Conservation (phyloP, 208 protist species). For the Leishmania tarentolae region DNA sequence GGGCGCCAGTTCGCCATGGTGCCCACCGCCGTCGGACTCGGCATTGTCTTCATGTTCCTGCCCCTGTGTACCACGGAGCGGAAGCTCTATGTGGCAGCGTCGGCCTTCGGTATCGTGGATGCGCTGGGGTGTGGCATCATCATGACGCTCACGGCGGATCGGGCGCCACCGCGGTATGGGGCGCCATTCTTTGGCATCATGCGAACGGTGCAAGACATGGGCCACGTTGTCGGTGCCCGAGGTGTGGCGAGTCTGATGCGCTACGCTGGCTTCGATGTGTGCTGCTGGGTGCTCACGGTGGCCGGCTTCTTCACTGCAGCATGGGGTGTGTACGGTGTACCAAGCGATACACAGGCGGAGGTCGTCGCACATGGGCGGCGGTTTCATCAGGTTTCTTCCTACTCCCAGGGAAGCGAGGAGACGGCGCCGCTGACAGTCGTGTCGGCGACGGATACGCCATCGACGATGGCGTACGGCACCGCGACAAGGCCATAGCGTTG, state of each 20-base stretch:
- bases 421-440: slow-evolving; percentile 9
- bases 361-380: neutral
- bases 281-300: slow-evolving; percentile 52
- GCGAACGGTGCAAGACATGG: slow-evolving; percentile 78
- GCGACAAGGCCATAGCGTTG: neutral
- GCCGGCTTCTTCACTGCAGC: slow-evolving; percentile 47
- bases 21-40: slow-evolving; percentile 54
- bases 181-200: slow-evolving; percentile 87
- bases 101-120: slow-evolving; percentile 68
- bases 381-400: neutral
- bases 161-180: slow-evolving; percentile 50
- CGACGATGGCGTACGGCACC: slow-evolving; percentile 21
- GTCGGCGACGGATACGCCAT: neutral
- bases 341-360: slow-evolving; percentile 32
- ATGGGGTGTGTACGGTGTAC: slow-evolving; percentile 56
- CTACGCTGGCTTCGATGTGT: slow-evolving; percentile 35
- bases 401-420: slow-evolving; percentile 18
- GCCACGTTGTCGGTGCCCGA: slow-evolving; percentile 62
- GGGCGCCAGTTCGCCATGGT: slow-evolving; percentile 69
- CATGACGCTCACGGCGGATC: slow-evolving; percentile 82
- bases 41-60: slow-evolving; percentile 56
- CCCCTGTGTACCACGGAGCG: slow-evolving; percentile 38
- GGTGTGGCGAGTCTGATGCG: slow-evolving; percentile 46
- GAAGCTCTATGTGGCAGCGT: slow-evolving; percentile 51
- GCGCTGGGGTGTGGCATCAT: slow-evolving; percentile 81